Evolutionary conservation across 1,284 basidiomycete genomes (phyloP).

Genomic region (Mycena citricolor): DNA sequence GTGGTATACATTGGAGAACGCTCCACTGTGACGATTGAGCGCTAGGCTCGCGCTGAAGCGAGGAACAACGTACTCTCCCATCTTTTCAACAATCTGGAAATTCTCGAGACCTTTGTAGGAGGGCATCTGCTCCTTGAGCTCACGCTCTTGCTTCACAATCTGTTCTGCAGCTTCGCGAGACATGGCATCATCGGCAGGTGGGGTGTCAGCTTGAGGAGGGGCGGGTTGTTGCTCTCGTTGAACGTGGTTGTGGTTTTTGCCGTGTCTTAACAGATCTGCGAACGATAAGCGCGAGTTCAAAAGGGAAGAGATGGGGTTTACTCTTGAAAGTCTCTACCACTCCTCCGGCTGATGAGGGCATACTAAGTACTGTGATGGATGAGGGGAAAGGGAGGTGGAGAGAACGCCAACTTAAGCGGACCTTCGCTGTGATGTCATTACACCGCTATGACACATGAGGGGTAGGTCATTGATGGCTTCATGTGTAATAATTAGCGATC

Average conservation of each 20-base stretch:
- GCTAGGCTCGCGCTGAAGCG: no score
- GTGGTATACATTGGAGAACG: conserved; percentile 98
- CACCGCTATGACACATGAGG: no score
- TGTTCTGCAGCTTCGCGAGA: conserved; percentile 64
- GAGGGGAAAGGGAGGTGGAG: background rate
- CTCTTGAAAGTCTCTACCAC: conserved; percentile 78
- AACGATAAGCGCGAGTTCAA: conserved; percentile 24
- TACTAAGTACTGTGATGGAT: conserved; percentile 32
- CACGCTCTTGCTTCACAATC: conserved; percentile 78
- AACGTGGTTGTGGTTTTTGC: conserved; percentile 64
- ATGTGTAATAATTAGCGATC: no score
- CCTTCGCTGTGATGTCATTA: no score
- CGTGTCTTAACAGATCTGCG: conserved; percentile 84
- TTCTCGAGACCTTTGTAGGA: conserved; percentile 82
- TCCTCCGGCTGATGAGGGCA: conserved; percentile 41
- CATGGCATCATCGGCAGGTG: conserved; percentile 25
- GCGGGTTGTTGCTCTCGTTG: conserved; percentile 37
- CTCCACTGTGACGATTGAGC: conserved; percentile 60
- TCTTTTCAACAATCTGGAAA: conserved; percentile 83
- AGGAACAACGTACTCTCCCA: conserved; percentile 94
- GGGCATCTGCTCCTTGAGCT: conserved; percentile 78
- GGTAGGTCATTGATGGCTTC: no score
- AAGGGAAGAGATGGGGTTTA: conserved; percentile 29
- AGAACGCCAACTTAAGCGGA: no score
- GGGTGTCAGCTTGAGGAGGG: conserved; percentile 25